These are phyloP conservation scores for Paramecium primaurelia DNA, from an alignment of 73 alveolate species.

Conservation along the genomic window DNA sequence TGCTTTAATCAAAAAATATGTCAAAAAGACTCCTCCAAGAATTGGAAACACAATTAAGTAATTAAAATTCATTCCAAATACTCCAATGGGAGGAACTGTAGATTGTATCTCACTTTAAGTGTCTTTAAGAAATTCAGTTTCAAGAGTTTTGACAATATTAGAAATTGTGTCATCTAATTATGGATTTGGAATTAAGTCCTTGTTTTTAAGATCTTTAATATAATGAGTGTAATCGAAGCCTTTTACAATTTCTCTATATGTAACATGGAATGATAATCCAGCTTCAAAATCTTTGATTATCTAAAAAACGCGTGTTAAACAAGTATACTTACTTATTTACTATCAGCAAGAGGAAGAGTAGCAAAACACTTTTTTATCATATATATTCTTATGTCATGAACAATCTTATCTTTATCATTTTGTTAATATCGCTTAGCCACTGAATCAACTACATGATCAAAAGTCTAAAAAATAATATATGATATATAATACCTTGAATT, in stretches of 20 bases:
- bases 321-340: not conserved
- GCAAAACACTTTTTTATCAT: slow-evolving; percentile 25
- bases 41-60: not conserved
- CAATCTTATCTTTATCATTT: not conserved
- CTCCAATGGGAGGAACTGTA: not conserved
- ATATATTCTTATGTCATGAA: not conserved
- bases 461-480: not conserved
- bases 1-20: not conserved
- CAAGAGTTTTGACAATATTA: not conserved
- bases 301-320: not conserved
- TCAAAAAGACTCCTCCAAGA: not conserved
- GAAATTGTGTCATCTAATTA: not conserved
- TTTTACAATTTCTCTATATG: not conserved
- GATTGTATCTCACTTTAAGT: not conserved
- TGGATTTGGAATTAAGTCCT: not conserved
- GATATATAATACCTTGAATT: not conserved
- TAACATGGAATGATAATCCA: not conserved
- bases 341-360: not conserved
- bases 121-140: not conserved
- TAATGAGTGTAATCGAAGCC: slow-evolving; percentile 16
- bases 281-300: not conserved
- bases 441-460: not conserved
- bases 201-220: not conserved
- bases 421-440: not conserved
- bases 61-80: not conserved